Base-by-base conservation (phyloP, 352 stramenopile species). In the Pythium scleroteichum region DNA sequence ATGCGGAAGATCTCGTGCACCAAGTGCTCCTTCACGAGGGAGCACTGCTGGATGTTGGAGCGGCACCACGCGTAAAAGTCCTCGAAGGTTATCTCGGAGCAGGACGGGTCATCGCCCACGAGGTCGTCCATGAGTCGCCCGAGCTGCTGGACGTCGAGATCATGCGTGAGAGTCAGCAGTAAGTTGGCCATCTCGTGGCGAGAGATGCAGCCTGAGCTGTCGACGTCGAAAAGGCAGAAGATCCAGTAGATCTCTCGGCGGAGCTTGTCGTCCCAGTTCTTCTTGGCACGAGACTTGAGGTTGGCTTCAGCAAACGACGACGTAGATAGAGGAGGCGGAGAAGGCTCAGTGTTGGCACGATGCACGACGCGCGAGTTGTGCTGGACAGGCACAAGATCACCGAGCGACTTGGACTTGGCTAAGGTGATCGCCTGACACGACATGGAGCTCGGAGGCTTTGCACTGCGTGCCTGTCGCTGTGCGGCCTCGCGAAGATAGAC, bases 61-160 rank as follows among this genome's bases (percentile, higher is more conserved):
- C 74, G 79, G 55, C 81, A 90, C 81, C 81, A 90, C 35, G 84
- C 78, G 64, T 87, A 84, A 46, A 90, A 90, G 10, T 76, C 66
- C 27, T 88, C 81, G 53, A 88, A 87, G 26, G 75, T 79, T 44
- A 90, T 75, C 53, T 89, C 79, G 7, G 54, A 46, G 39, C 59
- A 51, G 9, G 74, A 64, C 0, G 76, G 44, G 22, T 80, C 66
- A 22, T 71, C 64, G 0, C 54, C 71, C 10, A 85, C 52, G 12
- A 90, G 71, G 24, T 88, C 81, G 1, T 55, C 66, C 68, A 90
- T 87, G 44, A 90, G 68, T 2, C 77, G 59, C 9, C 73, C 82
- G 17, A 90, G 75, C 49, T 90, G 75, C 39, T 59, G 46, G 16
- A 85, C 76, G 29, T 87, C 78, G 4, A 90, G 64, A 20, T 90